Evolutionary conservation across 352 stramenopile genomes (phyloP), one percentile per base, ranked within the genome.

Genomic region (Phytopythium montanum): DNA sequence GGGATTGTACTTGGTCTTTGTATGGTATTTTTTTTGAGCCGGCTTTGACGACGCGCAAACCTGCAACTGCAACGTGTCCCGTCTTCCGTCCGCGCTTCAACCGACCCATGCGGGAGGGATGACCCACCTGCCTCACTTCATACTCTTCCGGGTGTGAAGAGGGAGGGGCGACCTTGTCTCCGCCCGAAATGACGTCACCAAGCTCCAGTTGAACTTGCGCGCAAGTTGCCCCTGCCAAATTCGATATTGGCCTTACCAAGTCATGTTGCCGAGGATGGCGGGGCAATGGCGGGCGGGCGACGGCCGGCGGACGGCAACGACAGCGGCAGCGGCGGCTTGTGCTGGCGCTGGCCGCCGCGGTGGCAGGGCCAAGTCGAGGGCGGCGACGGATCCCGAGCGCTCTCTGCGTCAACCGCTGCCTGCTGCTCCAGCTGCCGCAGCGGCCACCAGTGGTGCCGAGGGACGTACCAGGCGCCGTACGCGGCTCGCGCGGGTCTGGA

Each of bases 391-490:
- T 2, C 49, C 34, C 39, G 66, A 68, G 28, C 70, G 70, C n/a
- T 61, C 8, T 36, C 31, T 46, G 7, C 31, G 34, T 81, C 65
- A 7, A n/a, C 48, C 8, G 76, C 58, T 9, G 16, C 56, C 8
- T 80, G 66, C 31, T 72, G 71, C 54, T 84, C 69, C 4, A 63
- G 55, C 45, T 79, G 56, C 41, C 74, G 72, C 44, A 79, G 54
- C 3, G 56, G 39, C 76, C 79, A 87, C 79, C 79, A 89, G 50
- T 87, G 60, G 2, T 65, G 61, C 8, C 66, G 67, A 0, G 79
- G 79, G 10, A 87, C 58, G 48, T 89, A 89, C 79, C 79, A 87
- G 23, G 76, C 71, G 13, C 79, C 79, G 51, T 88, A 88, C 6
- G 66, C 51, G 1, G 62, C 49, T 52, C 74, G 61, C 14, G 56